Conservation (phyloP, 2,329 filamentous ascomycete genomes). For the Pyrenophora seminiperda region DNA sequence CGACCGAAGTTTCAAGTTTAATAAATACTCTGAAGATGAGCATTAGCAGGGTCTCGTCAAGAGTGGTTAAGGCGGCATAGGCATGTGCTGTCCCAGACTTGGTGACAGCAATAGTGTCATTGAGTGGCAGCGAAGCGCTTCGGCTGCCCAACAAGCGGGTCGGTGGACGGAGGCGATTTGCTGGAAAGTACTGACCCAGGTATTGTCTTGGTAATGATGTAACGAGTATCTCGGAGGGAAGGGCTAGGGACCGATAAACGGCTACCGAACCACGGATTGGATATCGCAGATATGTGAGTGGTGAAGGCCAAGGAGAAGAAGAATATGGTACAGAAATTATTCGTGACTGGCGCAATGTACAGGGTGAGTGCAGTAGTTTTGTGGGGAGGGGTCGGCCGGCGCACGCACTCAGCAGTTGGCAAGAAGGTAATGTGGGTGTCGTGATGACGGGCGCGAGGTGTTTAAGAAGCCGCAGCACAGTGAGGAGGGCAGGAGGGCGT, state of each 20-base stretch:
- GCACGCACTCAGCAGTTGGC: constrained; percentile 43
- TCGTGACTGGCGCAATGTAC: constrained; percentile 27
- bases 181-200: constrained; percentile 12
- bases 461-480: constrained; percentile 37
- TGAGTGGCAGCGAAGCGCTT: constrained; percentile 10
- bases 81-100: constrained; percentile 13
- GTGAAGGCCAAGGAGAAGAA: constrained; percentile 2
- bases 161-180: not conserved
- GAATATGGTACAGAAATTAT: constrained; percentile 18
- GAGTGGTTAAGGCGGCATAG: constrained; percentile 3
- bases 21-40: constrained; percentile 21
- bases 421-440: constrained; percentile 24
- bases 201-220: constrained; percentile 14
- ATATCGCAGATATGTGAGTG: constrained; percentile 15
- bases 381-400: constrained; percentile 25
- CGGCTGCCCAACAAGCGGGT: constrained; percentile 9
- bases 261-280: constrained; percentile 14
- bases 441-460: constrained; percentile 36
- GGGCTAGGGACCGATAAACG: constrained; percentile 8
- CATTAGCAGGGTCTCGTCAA: constrained; percentile 12
- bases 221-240: constrained; percentile 10
- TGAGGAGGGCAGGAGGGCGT: constrained; percentile 37
- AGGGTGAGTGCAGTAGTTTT: constrained; percentile 23
- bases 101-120: constrained; percentile 20
- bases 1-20: constrained; percentile 9